These are phyloP conservation scores for Cichorium intybus DNA, from an alignment of 140 eudicot species.

Conservation along the genomic window DNA sequence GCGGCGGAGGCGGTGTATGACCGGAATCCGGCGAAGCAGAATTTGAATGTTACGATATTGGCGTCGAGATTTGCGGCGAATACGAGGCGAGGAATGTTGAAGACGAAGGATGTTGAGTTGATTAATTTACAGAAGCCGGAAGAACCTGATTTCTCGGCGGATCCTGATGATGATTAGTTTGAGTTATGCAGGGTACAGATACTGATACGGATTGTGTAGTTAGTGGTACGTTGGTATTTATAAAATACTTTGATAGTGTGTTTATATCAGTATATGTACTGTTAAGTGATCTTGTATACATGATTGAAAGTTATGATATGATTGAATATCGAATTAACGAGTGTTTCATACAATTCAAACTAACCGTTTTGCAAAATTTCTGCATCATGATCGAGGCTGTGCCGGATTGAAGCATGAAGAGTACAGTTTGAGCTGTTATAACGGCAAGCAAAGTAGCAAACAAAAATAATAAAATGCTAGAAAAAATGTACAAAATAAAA, in stretches of 20 bases:
- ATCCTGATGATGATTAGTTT: conserved; percentile 49
- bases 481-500: too few relatives aligned
- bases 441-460: too few relatives aligned
- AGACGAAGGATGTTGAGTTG: conserved; percentile 53
- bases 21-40: conserved; percentile 29
- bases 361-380: background rate
- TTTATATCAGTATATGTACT: conserved; percentile 28
- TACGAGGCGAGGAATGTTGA: conserved; percentile 59
- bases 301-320: conserved; percentile 22
- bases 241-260: conserved; percentile 10
- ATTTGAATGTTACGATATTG: conserved; percentile 52
- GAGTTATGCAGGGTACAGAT: conserved; percentile 6
- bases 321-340: background rate
- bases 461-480: too few relatives aligned
- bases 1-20: background rate
- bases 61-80: conserved; percentile 78
- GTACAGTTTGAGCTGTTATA: too few relatives aligned
- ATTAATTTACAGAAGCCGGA: conserved; percentile 76
- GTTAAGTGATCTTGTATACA: conserved; percentile 15
- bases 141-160: conserved; percentile 79
- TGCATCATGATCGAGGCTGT: background rate
- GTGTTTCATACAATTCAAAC: background rate
- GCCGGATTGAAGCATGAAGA: background rate
- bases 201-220: background rate
- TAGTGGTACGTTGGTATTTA: conserved; percentile 7